A percentile compares a stretch with the other conserved stretches of the same genome.
These are phyloP conservation scores for Psophocarpus tetragonolobus DNA, from an alignment of 306 rosid species.

Conservation along the genomic window DNA sequence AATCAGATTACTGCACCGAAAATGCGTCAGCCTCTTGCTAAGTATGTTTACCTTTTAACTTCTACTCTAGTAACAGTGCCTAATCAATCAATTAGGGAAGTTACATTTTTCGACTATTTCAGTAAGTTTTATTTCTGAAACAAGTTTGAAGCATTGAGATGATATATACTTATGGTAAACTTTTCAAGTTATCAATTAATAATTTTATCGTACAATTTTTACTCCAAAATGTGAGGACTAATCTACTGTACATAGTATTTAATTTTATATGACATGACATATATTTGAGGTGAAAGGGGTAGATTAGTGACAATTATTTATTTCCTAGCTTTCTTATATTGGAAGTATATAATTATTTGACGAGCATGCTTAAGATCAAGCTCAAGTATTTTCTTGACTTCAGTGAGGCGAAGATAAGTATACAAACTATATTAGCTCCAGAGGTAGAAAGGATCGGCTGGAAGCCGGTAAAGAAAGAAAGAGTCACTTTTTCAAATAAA, in stretches of 20 bases:
- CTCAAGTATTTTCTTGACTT: slow-evolving; percentile 41
- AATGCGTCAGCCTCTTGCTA: slow-evolving; percentile 45
- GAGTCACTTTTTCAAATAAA: slow-evolving; percentile 40
- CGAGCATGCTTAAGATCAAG: slow-evolving; percentile 12
- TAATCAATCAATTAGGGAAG: background rate
- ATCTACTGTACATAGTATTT: background rate
- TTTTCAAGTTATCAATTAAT: background rate
- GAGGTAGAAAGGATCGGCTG: slow-evolving; percentile 61
- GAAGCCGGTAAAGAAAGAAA: slow-evolving; percentile 65
- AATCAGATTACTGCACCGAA: slow-evolving; percentile 33
- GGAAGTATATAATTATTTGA: background rate
- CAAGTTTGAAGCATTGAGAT: background rate
- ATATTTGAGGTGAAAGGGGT: background rate
- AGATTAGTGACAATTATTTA: background rate
- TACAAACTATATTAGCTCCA: slow-evolving; percentile 47
- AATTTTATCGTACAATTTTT: background rate
- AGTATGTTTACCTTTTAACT: slow-evolving; percentile 48
- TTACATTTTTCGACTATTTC: slow-evolving; percentile 2
- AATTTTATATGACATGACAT: background rate
- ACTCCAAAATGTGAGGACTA: background rate
- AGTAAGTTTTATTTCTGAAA: slow-evolving; percentile 5
- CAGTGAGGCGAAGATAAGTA: slow-evolving; percentile 49
- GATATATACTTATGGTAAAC: background rate
- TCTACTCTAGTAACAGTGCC: background rate
- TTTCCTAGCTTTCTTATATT: background rate